These are phyloP conservation scores for Stagonosporopsis cucurbitacearum DNA, from an alignment of 2,329 filamentous ascomycete species.

Conservation along the genomic window DNA sequence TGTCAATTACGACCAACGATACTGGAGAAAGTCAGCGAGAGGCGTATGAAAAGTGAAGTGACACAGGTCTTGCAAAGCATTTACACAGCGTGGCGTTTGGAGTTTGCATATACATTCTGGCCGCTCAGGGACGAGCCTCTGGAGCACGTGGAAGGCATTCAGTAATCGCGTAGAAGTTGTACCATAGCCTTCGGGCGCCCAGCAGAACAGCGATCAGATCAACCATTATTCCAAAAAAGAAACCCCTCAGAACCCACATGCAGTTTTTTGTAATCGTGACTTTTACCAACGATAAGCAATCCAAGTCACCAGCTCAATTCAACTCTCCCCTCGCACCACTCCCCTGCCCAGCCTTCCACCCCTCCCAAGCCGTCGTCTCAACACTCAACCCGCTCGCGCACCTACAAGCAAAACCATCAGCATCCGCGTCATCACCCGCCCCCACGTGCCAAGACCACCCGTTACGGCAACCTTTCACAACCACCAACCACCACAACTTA, in stretches of 20 bases:
- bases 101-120: constrained; percentile 31
- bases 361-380: constrained; percentile 69
- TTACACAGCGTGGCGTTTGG: constrained; percentile 51
- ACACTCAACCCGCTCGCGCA: constrained; percentile 63
- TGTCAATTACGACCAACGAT: constrained; percentile 67
- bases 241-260: neutral
- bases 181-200: constrained; percentile 19
- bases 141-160: constrained; percentile 33
- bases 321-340: constrained; percentile 15
- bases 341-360: constrained; percentile 45
- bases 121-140: constrained; percentile 21
- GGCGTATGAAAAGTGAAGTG: constrained; percentile 20
- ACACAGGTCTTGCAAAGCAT: constrained; percentile 28
- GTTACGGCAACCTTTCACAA: constrained; percentile 9
- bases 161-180: constrained; percentile 26
- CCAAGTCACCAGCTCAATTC: neutral
- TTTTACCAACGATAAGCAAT: neutral
- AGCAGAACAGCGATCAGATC: constrained; percentile 3
- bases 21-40: constrained; percentile 59
- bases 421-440: neutral
- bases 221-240: neutral
- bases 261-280: neutral
- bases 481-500: constrained; percentile 49
- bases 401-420: constrained; percentile 34
- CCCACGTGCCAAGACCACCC: constrained; percentile 26